A percentile compares a stretch with the other conserved stretches of the same genome.
Evolutionary conservation across 1,284 basidiomycete genomes (phyloP).

Genomic region (Sporisorium iseilematis-ciliati): DNA sequence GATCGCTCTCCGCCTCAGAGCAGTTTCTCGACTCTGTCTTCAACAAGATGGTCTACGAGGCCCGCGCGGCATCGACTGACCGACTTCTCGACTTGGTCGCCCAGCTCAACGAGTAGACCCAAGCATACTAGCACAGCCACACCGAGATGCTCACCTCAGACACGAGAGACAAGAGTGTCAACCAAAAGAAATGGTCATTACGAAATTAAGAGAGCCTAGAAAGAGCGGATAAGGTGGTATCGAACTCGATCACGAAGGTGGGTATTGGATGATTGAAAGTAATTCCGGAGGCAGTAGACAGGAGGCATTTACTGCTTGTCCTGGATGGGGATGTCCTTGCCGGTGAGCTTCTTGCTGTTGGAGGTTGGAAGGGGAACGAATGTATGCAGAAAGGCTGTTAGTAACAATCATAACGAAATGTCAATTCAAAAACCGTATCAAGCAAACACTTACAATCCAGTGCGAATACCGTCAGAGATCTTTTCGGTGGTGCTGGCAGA

Average conservation of each 20-base stretch:
- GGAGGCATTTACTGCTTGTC: constrained; percentile 54
- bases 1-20: neutral
- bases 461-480: constrained; percentile 61
- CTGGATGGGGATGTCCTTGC: constrained; percentile 61
- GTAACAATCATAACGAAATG: neutral
- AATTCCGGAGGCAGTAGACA: neutral
- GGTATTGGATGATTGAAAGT: constrained; percentile 6
- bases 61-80: neutral
- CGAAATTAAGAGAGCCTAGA: constrained; percentile 1
- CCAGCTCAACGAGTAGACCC: constrained; percentile 1
- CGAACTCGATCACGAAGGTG: constrained; percentile 1
- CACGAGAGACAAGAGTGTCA: neutral
- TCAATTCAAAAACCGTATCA: too few relatives aligned
- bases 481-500: constrained; percentile 52
- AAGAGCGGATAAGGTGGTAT: constrained; percentile 12
- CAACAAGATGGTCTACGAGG: neutral
- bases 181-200: constrained; percentile 8
- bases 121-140: neutral
- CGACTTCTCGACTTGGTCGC: constrained; percentile 3
- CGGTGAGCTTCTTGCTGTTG: constrained; percentile 59
- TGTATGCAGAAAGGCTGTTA: neutral
- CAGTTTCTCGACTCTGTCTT: neutral
- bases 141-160: neutral
- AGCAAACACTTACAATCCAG: constrained; percentile 41
- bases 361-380: neutral